Evolutionary conservation across 805 yeast genomes (phyloP), one percentile per base, ranked within the genome.

Genomic region (Spathaspora hagerdaliae): DNA sequence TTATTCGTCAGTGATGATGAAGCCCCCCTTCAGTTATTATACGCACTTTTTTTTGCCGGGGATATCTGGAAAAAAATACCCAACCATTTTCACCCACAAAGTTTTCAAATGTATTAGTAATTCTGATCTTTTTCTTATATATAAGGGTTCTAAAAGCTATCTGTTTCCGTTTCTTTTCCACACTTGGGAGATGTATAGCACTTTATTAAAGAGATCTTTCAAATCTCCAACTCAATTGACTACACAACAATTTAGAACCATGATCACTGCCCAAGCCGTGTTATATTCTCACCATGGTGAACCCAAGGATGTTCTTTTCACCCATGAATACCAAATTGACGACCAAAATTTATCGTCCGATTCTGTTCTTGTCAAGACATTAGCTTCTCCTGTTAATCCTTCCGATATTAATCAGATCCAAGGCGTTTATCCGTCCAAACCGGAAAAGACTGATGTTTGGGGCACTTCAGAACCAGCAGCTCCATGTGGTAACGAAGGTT

Each of bases 401-500:
- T 65, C 73, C 15, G 77, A 71, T 49, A 69, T 71, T 57, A 71
- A 71, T 54, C 77, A 71, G 52, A 65, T 71, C 42, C 74, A 71
- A 53, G 77, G 77, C 8, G 75, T 71, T 2, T 71, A 71, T 50
- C 77, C 77, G 4, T 64, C 71, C 27, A 70, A 68, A 51, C 75
- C 77, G 5, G 79, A 73, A 36, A 73, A 82, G 46, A 71, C 77
- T 26, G 70, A 63, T 42, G 80, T 65, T 40, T 81, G 78, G 47
- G 81, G 82, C 7, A 78, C 87, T 1, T 63, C 60, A 2, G 56
- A 51, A 9, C 90, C 95, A 3, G 68, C 81, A 7, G 96, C 96
- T 2, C 84, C 90, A 35, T 88, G 92, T 36, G 99, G 99, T 46
- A 94, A 94, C 61, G 99, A 92, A 67, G 99, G 97, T 24, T 77